These are phyloP conservation scores for Magnaporthiopsis incrustans DNA, from an alignment of 2,329 filamentous ascomycete species.

Conservation along the genomic window DNA sequence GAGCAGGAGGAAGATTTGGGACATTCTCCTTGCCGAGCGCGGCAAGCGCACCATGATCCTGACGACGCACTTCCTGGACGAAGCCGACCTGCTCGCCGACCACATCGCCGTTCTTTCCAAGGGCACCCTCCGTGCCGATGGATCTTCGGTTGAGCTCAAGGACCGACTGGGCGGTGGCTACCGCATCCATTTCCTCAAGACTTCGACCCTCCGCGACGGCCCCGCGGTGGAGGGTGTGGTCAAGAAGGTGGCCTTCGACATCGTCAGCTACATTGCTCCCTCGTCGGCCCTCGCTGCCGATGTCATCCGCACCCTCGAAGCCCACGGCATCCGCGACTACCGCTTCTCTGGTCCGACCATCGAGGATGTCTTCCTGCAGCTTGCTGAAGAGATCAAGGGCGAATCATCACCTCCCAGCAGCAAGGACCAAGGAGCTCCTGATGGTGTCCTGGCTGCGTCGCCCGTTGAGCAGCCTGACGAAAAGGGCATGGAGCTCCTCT, in stretches of 20 bases:
- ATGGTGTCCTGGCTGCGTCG: background rate
- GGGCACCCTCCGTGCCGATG: slow-evolving; percentile 71
- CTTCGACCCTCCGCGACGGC: slow-evolving; percentile 36
- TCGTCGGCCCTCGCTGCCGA: slow-evolving; percentile 62
- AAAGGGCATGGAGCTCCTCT: slow-evolving; percentile 47
- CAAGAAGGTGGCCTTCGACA: slow-evolving; percentile 57
- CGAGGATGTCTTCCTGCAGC: slow-evolving; percentile 82
- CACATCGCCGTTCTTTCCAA: slow-evolving; percentile 84
- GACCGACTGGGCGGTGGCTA: slow-evolving; percentile 77
- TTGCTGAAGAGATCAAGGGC: slow-evolving; percentile 69
- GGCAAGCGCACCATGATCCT: slow-evolving; percentile 75
- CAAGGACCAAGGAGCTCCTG: background rate
- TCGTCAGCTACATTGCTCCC: slow-evolving; percentile 63
- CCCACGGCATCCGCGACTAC: slow-evolving; percentile 62
- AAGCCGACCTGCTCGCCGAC: slow-evolving; percentile 83
- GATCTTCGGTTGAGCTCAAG: slow-evolving; percentile 81
- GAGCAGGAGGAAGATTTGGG: slow-evolving; percentile 84
- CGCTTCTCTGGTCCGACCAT: slow-evolving; percentile 83
- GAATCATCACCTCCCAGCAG: slow-evolving; percentile 24
- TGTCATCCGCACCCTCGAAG: slow-evolving; percentile 63
- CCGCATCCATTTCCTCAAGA: slow-evolving; percentile 64
- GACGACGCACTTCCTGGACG: slow-evolving; percentile 90
- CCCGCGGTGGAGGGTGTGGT: slow-evolving; percentile 47
- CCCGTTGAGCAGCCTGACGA: slow-evolving; percentile 7
- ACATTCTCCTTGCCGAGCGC: slow-evolving; percentile 79